phyloP scores from a whole-genome alignment of 2,329 filamentous ascomycete genomes.

The Sporothrix brunneoviolacea region DNA sequence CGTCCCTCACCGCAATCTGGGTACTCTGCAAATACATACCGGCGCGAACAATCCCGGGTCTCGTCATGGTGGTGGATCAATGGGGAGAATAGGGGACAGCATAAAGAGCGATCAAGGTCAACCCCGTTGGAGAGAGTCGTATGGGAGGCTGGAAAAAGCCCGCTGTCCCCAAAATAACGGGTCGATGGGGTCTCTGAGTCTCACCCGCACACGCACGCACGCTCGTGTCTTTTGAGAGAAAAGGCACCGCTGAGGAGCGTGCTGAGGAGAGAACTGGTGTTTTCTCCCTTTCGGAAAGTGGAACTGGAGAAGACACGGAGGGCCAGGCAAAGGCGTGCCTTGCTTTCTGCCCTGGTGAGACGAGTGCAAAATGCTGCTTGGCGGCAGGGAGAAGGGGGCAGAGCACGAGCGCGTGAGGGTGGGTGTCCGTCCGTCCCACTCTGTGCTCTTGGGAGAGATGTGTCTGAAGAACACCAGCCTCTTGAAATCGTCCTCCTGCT shows the following conservation, averaged over 20 bases:
- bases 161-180: slow-evolving; percentile 13
- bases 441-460: not conserved
- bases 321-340: slow-evolving; percentile 1
- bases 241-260: too few relatives aligned
- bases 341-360: slow-evolving; percentile 5
- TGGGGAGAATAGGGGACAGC: slow-evolving; percentile 24
- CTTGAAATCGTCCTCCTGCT: not conserved
- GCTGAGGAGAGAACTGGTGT: not conserved
- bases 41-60: slow-evolving; percentile 53
- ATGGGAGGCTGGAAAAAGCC: slow-evolving; percentile 7
- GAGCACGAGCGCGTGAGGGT: not conserved
- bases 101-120: slow-evolving; percentile 19
- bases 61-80: slow-evolving; percentile 44
- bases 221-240: too few relatives aligned
- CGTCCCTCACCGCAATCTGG: not conserved
- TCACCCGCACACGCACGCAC: not conserved
- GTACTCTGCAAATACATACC: slow-evolving; percentile 38
- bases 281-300: slow-evolving; percentile 6
- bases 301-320: not conserved
- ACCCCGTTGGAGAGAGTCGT: not conserved
- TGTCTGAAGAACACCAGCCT: slow-evolving; percentile 6
- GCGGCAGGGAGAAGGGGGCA: slow-evolving; percentile 4
- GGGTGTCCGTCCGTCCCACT: not conserved
- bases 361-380: not conserved
- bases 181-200: slow-evolving; percentile 1